Base-by-base conservation (phyloP, 257 asterid genomes). In the Handroanthus guayacan region DNA sequence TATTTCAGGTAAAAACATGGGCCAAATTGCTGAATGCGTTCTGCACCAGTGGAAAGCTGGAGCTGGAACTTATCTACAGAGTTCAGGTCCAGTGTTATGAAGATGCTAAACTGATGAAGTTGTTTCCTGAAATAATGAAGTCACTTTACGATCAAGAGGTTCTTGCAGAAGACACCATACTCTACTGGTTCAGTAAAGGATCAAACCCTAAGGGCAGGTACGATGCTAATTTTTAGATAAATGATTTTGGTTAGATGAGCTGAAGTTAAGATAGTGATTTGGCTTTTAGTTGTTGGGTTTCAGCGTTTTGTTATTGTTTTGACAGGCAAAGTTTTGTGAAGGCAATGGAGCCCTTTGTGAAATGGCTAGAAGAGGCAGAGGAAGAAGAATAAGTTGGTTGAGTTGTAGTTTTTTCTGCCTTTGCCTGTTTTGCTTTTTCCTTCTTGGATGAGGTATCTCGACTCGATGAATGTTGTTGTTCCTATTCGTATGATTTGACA, bases 181-280 rank as follows among this genome's bases (percentile, higher is more conserved):
- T 89, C 82, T 97, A 90, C 81, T 95, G 99, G 99, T 95, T 90
- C 88, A 89, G 86, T 2, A 95, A 93, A 82, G 98, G 99, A 86
- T 84, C 97, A 17, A 91, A 83, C 80, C 94, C 81, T 2, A 95
- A 84, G 99, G 99, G 97, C 87, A 88, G 99, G 99, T 38, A 5
- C 8, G 51, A 10, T 17, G 62, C 17, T 9, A 16, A 3, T 65
- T 38, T 65, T 17, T 18, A 41, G 11, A 3, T 61, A 34, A 62
- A 38, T 5, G 31, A 14, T 38, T 45, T 14, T n/a, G n/a, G n/a
- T n/a, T n/a, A n/a, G n/a, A n/a, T n/a, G n/a, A n/a, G n/a, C n/a
- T n/a, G n/a, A n/a, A n/a, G n/a, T n/a, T n/a, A n/a, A n/a, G n/a
- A n/a, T n/a, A n/a, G n/a, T 25, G 65, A 4, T 60, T 20, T 11